These are phyloP conservation scores for Aspergillus alliaceus DNA, from an alignment of 2,329 filamentous ascomycete species.

Conservation along the genomic window DNA sequence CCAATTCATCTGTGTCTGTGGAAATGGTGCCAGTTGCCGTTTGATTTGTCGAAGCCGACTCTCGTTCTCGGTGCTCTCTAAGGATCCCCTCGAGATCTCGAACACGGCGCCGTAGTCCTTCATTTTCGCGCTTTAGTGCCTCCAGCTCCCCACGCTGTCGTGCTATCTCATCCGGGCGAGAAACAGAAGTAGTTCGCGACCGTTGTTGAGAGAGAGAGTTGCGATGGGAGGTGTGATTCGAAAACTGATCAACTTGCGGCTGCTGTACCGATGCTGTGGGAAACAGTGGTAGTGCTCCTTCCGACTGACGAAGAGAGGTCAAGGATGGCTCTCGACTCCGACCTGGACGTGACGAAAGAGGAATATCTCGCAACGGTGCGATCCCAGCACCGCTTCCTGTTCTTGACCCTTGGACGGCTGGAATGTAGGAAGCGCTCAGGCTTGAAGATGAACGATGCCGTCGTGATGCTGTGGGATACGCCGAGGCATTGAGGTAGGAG, in stretches of 20 bases:
- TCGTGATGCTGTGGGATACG: constrained; percentile 54
- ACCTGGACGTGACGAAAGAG: constrained; percentile 28
- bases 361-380: constrained; percentile 42
- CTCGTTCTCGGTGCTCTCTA: constrained; percentile 30
- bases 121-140: constrained; percentile 47
- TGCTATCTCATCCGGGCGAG: constrained; percentile 44
- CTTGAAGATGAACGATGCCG: constrained; percentile 59
- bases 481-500: constrained; percentile 46
- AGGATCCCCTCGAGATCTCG: constrained; percentile 44
- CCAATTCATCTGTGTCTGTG: constrained; percentile 1
- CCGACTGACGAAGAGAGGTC: constrained; percentile 37
- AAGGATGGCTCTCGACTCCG: constrained; percentile 46
- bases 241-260: constrained; percentile 28
- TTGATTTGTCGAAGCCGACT: constrained; percentile 4
- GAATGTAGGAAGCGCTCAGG: constrained; percentile 48
- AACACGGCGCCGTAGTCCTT: constrained; percentile 44
- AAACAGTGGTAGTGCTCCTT: constrained; percentile 32
- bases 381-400: constrained; percentile 43
- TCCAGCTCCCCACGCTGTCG: constrained; percentile 46
- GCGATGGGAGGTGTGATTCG: constrained; percentile 26
- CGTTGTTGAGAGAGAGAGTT: constrained; percentile 31
- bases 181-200: constrained; percentile 26
- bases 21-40: background rate
- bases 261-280: constrained; percentile 29
- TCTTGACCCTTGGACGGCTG: constrained; percentile 34